A percentile compares a stretch with the other conserved stretches of the same genome.
phyloP scores from a whole-genome alignment of 495 filamentous ascomycete genomes.

The Bacidia rubella region DNA sequence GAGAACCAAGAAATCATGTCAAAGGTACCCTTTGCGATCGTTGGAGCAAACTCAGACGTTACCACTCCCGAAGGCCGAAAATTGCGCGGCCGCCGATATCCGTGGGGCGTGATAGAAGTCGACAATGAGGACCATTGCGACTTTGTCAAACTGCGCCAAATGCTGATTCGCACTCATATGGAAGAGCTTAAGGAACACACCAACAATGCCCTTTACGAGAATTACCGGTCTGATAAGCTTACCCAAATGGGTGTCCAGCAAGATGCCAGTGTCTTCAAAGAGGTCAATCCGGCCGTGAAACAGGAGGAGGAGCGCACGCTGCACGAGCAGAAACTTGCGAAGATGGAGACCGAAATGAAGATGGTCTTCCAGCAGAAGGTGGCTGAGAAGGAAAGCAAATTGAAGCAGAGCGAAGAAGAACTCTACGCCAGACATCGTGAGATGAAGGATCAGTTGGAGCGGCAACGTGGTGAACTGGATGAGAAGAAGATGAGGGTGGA shows the following conservation, averaged over 20 bases:
- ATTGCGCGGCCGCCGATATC: conserved; percentile 90
- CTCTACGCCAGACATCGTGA: conserved; percentile 92
- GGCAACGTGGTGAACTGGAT: conserved; percentile 84
- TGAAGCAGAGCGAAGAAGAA: conserved; percentile 98
- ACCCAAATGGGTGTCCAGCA: conserved; percentile 95
- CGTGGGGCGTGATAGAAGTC: conserved; percentile 97
- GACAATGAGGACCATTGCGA: conserved; percentile 99
- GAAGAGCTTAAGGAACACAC: conserved; percentile 99
- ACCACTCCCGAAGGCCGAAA: conserved; percentile 83
- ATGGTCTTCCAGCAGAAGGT: conserved; percentile 99
- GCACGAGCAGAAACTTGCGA: conserved; percentile 98
- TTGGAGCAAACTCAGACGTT: conserved; percentile 90
- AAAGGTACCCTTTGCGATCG: conserved; percentile 96
- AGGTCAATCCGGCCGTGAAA: conserved; percentile 99
- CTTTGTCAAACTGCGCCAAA: conserved; percentile 98
- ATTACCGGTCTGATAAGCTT: conserved; percentile 98
- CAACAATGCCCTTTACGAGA: conserved; percentile 97
- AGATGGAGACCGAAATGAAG: conserved; percentile 99
- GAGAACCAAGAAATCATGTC: conserved; percentile 99
- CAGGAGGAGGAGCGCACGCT: conserved; percentile 96
- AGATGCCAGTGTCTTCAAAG: conserved; percentile 98
- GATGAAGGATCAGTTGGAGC: conserved; percentile 98
- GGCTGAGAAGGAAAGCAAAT: conserved; percentile 96
- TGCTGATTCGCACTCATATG: conserved; percentile 99
- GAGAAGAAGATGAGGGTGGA: conserved; percentile 94